Base-by-base conservation (phyloP, 2,329 filamentous ascomycete genomes). In the Chrysoporthe deuterocubensis region DNA sequence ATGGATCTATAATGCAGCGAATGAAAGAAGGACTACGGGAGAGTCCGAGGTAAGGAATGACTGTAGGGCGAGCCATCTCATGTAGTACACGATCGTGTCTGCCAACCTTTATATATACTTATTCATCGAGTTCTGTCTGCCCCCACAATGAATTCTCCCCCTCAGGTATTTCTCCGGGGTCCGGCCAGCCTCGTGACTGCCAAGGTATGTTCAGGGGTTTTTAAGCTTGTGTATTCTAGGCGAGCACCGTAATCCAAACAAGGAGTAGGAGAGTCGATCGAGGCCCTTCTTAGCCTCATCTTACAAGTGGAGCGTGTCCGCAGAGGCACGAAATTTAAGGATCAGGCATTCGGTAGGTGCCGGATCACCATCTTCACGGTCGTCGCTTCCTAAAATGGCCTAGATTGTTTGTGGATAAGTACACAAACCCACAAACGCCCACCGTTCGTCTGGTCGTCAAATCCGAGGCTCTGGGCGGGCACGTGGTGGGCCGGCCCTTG, bases 221-320 rank as follows among this genome's bases (percentile, higher is more conserved):
- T 54, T 57, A 57, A 57, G 54, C 54, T 57, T 57, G 54, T 57
- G 14, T 57, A 32, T 16, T 13, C 44, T 40, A 54, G 26, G 26
- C 50, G 50, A 54, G 14, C 26, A 32, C 11, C 21, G 11, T 16
- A 21, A 32, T 14, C 34, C 32, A 11, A n/a, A 37, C 54, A 26
- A 57, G 54, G 54, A 4, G 54, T 11, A n/a, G 18, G 6, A 40
- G 1, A n/a, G 54, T 18, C 14, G 54, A 40, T 57, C 54, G 54
- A 57, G 40, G 21, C 26, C 21, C 26, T 46, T 34, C 59, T 61
- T 13, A 34, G 42, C 16, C 59, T 61, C 59, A 61, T 48, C 14
- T 48, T 61, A 61, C 26, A 34, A 21, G 42, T 48, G 59, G 42
- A 46, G 26, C n/a, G 6, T 14, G 13, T 26, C 43, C 40, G n/a